Evolutionary conservation across 768 basidiomycete genomes (phyloP).

Genomic region (Suillus placidus): DNA sequence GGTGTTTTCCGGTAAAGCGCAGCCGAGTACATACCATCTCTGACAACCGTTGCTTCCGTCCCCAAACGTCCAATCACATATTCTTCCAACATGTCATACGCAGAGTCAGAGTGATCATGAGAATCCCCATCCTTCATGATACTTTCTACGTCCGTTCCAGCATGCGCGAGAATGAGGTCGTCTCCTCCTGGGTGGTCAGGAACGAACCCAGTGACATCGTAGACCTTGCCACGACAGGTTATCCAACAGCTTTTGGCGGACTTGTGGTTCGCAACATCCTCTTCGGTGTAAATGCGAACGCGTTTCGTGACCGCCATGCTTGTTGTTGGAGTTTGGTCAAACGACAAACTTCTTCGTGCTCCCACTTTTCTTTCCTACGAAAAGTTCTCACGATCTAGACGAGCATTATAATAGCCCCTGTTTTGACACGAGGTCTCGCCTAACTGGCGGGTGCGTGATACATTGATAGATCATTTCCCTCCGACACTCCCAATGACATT

Average conservation of each 20-base stretch:
- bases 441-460: not conserved
- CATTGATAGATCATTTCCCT: not conserved
- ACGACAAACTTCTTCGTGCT: not conserved
- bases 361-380: conserved; percentile 12
- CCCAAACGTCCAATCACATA: conserved; percentile 86
- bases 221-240: conserved; percentile 78
- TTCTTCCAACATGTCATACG: conserved; percentile 91
- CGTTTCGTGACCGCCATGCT: conserved; percentile 62
- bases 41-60: conserved; percentile 69
- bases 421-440: not conserved
- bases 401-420: not conserved
- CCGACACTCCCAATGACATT: conserved; percentile 42
- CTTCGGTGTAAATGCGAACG: conserved; percentile 70
- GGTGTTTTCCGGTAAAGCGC: not conserved
- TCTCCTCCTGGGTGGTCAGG: conserved; percentile 95
- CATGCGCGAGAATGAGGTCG: conserved; percentile 81
- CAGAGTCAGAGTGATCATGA: conserved; percentile 90
- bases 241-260: conserved; percentile 77
- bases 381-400: conserved; percentile 13
- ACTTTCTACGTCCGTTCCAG: conserved; percentile 79
- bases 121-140: conserved; percentile 80
- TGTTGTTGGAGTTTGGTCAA: conserved; percentile 18
- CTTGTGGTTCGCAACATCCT: conserved; percentile 73
- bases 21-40: conserved; percentile 63
- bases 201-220: conserved; percentile 85